Percentiles rank a stretch among this genome's conserved stretches.
phyloP scores from a whole-genome alignment of 306 rosid species.

The Cucurbita maxima region DNA sequence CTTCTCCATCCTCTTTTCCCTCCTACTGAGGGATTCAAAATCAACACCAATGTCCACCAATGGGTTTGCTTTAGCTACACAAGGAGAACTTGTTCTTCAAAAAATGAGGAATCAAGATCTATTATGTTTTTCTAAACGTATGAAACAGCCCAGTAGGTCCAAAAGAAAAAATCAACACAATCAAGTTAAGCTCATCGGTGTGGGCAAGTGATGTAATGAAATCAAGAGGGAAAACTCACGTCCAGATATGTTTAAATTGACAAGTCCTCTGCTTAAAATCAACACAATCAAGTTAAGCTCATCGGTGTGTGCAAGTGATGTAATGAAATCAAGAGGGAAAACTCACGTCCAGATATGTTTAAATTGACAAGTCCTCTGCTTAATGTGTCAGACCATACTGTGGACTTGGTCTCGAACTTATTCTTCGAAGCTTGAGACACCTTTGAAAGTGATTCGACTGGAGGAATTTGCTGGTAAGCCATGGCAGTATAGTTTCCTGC shows the following conservation, averaged over 20 bases:
- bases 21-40: constrained; percentile 84
- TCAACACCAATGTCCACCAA: constrained; percentile 84
- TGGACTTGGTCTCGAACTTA: constrained; percentile 84
- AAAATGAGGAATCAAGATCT: not conserved
- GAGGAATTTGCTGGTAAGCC: constrained; percentile 37
- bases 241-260: constrained; percentile 91
- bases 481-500: constrained; percentile 24
- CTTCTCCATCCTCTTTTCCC: constrained; percentile 95
- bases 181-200: not conserved
- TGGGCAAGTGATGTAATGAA: not conserved
- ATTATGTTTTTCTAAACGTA: not conserved
- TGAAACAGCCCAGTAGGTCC: not conserved
- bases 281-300: not conserved
- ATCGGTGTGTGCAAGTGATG: not conserved
- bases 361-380: constrained; percentile 89
- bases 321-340: constrained; percentile 4
- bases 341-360: constrained; percentile 95
- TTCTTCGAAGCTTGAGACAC: constrained; percentile 58
- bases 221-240: constrained; percentile 36
- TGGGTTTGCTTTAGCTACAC: constrained; percentile 84
- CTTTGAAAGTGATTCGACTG: constrained; percentile 29
- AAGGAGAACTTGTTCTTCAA: not conserved
- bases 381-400: constrained; percentile 93
- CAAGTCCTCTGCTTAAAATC: constrained; percentile 69
- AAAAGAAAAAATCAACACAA: not conserved